Evolutionary conservation across 768 basidiomycete genomes (phyloP).

Genomic region (Auricularia sp.): DNA sequence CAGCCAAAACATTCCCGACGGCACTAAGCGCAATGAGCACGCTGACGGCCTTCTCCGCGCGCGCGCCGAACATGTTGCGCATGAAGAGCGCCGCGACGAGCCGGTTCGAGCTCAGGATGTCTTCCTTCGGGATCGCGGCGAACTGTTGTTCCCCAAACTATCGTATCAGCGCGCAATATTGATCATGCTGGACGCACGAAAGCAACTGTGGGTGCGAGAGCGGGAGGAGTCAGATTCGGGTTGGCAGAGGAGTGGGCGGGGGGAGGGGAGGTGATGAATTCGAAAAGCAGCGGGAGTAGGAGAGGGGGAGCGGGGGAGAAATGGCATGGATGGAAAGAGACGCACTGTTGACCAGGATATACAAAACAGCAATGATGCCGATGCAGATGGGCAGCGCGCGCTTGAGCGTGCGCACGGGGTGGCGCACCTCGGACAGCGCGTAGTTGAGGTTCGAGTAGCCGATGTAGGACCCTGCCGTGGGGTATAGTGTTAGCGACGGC

Average conservation of each 20-base stretch:
- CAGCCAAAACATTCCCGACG: conserved; percentile 22
- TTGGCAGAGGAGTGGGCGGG: too few relatives aligned
- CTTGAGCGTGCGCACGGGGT: conserved; percentile 50
- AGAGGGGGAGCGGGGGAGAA: too few relatives aligned
- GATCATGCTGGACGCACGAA: conserved; percentile 18
- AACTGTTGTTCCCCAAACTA: conserved; percentile 17
- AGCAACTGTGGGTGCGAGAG: too few relatives aligned
- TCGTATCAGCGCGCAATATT: too few relatives aligned
- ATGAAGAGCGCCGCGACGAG: conserved; percentile 54
- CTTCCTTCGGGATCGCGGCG: conserved; percentile 35
- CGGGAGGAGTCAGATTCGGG: too few relatives aligned
- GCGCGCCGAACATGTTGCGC: conserved; percentile 38
- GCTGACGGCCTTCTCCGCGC: conserved; percentile 41
- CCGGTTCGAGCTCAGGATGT: conserved; percentile 38
- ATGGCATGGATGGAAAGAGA: not conserved
- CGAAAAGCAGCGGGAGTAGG: too few relatives aligned
- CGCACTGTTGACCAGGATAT: conserved; percentile 38
- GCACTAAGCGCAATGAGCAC: conserved; percentile 40
- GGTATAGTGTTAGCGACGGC: too few relatives aligned
- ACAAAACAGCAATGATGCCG: conserved; percentile 40
- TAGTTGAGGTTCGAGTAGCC: conserved; percentile 52
- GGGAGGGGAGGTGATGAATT: too few relatives aligned
- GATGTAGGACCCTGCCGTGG: conserved; percentile 21
- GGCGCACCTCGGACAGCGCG: conserved; percentile 49
- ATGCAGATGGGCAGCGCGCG: conserved; percentile 51